A percentile compares a stretch with the other conserved stretches of the same genome.
Evolutionary conservation across 257 asterid species (phyloP).

Genomic region (Coffea eugenioides): DNA sequence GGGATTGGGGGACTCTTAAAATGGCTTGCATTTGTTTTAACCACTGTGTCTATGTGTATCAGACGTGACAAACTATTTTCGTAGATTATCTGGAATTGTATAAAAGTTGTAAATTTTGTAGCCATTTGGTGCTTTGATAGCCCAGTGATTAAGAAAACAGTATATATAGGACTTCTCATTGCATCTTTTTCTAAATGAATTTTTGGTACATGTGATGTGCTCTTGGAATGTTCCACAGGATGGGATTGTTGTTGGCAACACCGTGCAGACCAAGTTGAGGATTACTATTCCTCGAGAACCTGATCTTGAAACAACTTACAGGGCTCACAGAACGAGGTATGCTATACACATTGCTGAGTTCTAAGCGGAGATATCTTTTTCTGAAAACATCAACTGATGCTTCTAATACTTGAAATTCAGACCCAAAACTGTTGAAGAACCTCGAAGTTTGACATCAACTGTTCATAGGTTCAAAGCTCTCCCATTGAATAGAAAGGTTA

Average conservation of each 20-base stretch:
- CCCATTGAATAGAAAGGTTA: constrained; percentile 83
- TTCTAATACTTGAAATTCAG: constrained; percentile 41
- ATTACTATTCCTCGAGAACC: constrained; percentile 83
- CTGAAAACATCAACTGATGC: background rate
- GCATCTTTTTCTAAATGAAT: background rate
- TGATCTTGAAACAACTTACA: constrained; percentile 72
- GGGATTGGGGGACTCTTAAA: background rate
- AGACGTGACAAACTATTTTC: background rate
- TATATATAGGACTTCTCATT: background rate
- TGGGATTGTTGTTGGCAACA: constrained; percentile 40
- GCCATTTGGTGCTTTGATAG: background rate
- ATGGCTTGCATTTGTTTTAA: background rate
- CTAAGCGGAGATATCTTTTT: background rate
- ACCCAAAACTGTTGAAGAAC: constrained; percentile 49
- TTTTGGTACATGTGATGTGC: background rate
- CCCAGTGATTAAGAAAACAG: background rate
- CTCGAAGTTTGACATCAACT: constrained; percentile 42
- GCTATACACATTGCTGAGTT: constrained; percentile 14
- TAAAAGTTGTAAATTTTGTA: background rate
- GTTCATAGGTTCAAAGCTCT: constrained; percentile 78
- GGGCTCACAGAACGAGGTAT: constrained; percentile 74
- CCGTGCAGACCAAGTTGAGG: constrained; percentile 42
- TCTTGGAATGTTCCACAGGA: constrained; percentile 44
- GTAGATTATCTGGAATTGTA: background rate
- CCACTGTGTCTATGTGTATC: background rate